Evolutionary conservation across 768 basidiomycete species (phyloP).

Genomic region (Phylloporus sp.): DNA sequence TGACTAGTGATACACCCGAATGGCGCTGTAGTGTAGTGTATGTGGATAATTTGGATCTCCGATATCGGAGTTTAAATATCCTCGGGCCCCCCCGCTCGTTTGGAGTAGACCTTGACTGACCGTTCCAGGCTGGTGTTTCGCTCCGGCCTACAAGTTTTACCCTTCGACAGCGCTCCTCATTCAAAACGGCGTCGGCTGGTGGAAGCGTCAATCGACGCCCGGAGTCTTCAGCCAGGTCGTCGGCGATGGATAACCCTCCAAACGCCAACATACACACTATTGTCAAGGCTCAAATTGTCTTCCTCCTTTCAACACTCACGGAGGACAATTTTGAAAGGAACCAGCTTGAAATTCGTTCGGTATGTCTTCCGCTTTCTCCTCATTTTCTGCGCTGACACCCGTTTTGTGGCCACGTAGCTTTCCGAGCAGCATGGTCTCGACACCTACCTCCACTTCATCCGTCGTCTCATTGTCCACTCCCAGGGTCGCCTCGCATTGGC

Average conservation of each 20-base stretch:
- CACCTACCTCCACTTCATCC: slow-evolving; percentile 96
- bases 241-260: slow-evolving; percentile 84
- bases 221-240: slow-evolving; percentile 72
- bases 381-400: slow-evolving; percentile 9
- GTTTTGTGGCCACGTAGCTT: slow-evolving; percentile 51
- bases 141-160: slow-evolving; percentile 34
- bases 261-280: slow-evolving; percentile 86
- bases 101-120: slow-evolving; percentile 19
- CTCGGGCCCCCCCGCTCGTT: slow-evolving; percentile 13
- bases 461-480: slow-evolving; percentile 88
- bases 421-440: slow-evolving; percentile 96
- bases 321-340: slow-evolving; percentile 97
- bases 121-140: slow-evolving; percentile 29
- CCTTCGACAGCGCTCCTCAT: slow-evolving; percentile 26
- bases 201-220: slow-evolving; percentile 66
- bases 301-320: slow-evolving; percentile 91
- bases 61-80: slow-evolving; percentile 20
- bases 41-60: slow-evolving; percentile 11
- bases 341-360: slow-evolving; percentile 91
- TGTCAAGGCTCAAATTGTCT: slow-evolving; percentile 96
- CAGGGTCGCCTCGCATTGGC: slow-evolving; percentile 63
- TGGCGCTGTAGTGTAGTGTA: neutral
- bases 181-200: slow-evolving; percentile 69
- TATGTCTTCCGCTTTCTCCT: slow-evolving; percentile 41
- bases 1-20: neutral